phyloP scores from a whole-genome alignment of 345 rosid species.

The Syzygium oleosum region DNA sequence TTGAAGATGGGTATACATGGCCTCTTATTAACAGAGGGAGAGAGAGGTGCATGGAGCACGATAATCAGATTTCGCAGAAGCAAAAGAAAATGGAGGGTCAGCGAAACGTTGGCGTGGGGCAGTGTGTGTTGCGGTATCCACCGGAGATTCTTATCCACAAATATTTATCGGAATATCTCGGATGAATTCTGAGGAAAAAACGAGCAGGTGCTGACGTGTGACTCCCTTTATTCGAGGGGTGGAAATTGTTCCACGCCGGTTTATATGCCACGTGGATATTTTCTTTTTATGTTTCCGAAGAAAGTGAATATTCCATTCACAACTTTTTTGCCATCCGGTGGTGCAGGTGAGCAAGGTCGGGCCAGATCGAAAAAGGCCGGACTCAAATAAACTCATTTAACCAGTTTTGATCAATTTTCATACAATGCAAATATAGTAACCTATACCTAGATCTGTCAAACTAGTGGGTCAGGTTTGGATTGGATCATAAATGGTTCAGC shows the following conservation, averaged over 20 bases:
- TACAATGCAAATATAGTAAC: too few species aligned
- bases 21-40: neutral
- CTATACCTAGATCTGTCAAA: too few species aligned
- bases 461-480: too few species aligned
- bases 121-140: neutral
- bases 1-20: neutral
- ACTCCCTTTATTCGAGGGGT: neutral
- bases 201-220: neutral
- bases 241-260: neutral
- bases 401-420: too few species aligned
- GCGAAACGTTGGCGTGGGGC: neutral
- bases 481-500: rapidly evolving
- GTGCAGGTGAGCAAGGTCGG: too few species aligned
- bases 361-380: too few species aligned
- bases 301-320: neutral
- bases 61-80: neutral
- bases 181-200: neutral
- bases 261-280: neutral
- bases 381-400: too few species aligned
- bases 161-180: neutral
- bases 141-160: slow-evolving; percentile 52
- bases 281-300: neutral
- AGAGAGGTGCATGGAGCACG: neutral
- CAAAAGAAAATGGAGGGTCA: neutral
- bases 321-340: too few species aligned